Evolutionary conservation across 805 yeast species (phyloP).

Genomic region (Nakazawaea sp.): DNA sequence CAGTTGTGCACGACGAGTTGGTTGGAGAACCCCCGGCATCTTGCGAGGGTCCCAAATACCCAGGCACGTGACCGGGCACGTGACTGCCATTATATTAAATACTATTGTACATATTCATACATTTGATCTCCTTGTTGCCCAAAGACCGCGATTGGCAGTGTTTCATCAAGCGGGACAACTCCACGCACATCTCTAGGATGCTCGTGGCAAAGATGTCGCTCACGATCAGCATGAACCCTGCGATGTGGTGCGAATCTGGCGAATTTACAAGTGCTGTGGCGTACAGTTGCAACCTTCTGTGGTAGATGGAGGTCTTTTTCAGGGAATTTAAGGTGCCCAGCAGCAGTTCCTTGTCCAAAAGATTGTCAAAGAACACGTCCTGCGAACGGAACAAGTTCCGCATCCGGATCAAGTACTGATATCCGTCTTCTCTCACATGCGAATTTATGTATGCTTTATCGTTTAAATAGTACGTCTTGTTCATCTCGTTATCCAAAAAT

Average conservation of each 20-base stretch:
- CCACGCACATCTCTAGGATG: slow-evolving; percentile 5
- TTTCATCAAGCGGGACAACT: slow-evolving; percentile 11
- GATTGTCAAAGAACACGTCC: slow-evolving; percentile 3
- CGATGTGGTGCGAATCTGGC: slow-evolving; percentile 7
- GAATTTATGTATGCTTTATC: slow-evolving; percentile 1
- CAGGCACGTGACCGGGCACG: slow-evolving; percentile 1
- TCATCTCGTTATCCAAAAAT: slow-evolving; percentile 18
- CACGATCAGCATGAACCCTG: slow-evolving; percentile 12
- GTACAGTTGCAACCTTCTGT: slow-evolving; percentile 8
- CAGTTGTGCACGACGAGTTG: slow-evolving; percentile 37
- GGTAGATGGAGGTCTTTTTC: slow-evolving; percentile 3
- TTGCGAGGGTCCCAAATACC: slow-evolving; percentile 25
- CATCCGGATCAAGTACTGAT: slow-evolving; percentile 39
- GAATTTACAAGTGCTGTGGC: slow-evolving; percentile 2
- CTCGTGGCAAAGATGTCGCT: slow-evolving; percentile 8
- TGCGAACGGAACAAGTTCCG: slow-evolving; percentile 13
- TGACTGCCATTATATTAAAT: neutral
- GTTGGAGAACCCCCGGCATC: slow-evolving; percentile 45
- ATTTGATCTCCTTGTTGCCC: slow-evolving; percentile 13
- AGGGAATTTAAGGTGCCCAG: neutral
- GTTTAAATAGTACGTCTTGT: slow-evolving; percentile 6
- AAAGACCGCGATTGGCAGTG: slow-evolving; percentile 12
- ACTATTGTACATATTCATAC: slow-evolving; percentile 12
- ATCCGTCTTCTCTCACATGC: slow-evolving; percentile 39
- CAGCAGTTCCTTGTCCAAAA: neutral